Evolutionary conservation across 352 stramenopile genomes (phyloP).

Genomic region (Globisporangium heterothallicum): DNA sequence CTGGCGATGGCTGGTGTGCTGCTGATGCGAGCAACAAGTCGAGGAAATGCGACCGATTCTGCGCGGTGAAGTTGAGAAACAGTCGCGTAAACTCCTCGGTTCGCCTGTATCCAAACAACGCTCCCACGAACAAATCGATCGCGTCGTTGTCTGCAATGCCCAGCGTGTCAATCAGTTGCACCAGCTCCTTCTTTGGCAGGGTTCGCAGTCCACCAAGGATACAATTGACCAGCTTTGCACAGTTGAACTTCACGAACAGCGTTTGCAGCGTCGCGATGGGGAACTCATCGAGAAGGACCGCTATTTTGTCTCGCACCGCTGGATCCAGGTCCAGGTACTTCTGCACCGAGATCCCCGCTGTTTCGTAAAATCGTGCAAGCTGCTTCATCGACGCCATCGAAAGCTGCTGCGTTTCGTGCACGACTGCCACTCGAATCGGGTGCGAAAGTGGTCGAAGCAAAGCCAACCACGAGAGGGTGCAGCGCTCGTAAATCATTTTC

Average conservation of each 20-base stretch:
- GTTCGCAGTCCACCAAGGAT: constrained; percentile 29
- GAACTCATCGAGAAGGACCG: constrained; percentile 41
- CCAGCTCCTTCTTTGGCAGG: constrained; percentile 38
- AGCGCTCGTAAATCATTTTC: constrained; percentile 37
- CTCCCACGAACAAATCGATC: constrained; percentile 35
- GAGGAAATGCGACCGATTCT: constrained; percentile 30
- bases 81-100: constrained; percentile 29
- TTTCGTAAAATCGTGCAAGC: constrained; percentile 51
- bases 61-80: constrained; percentile 34
- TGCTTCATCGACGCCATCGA: constrained; percentile 36
- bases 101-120: constrained; percentile 28
- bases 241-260: constrained; percentile 51
- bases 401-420: constrained; percentile 20
- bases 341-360: constrained; percentile 24
- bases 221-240: constrained; percentile 27
- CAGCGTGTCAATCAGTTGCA: constrained; percentile 44
- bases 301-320: constrained; percentile 19
- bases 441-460: constrained; percentile 31
- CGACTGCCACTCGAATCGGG: constrained; percentile 22
- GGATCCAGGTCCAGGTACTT: constrained; percentile 40
- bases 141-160: constrained; percentile 20
- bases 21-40: constrained; percentile 22
- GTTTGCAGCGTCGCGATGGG: constrained; percentile 44
- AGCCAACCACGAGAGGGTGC: constrained; percentile 37
- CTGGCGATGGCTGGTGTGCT: neutral